Conservation (phyloP, 805 yeast genomes). For the Wickerhamiella musiphila region DNA sequence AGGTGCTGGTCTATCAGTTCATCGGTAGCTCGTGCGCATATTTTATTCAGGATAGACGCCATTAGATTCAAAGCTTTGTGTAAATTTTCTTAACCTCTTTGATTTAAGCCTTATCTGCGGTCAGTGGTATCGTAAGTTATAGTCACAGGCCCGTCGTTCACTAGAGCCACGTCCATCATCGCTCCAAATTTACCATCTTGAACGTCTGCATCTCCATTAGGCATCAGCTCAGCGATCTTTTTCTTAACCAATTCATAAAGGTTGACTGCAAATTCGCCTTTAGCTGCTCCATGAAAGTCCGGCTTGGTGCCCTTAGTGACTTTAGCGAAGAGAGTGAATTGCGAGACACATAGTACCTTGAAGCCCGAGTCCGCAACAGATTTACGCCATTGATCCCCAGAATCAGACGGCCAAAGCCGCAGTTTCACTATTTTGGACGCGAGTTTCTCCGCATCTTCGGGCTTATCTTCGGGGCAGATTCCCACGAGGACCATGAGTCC, state of each 20-base stretch:
- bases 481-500: slow-evolving; percentile 80
- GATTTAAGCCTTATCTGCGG: no score
- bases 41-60: no score
- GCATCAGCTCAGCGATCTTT: slow-evolving; percentile 16
- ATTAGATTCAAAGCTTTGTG: no score
- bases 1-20: no score
- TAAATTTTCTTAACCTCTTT: no score
- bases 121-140: slow-evolving; percentile 57
- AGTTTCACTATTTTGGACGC: slow-evolving; percentile 49
- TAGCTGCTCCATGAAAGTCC: slow-evolving; percentile 83
- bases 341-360: slow-evolving; percentile 73
- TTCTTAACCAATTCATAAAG: slow-evolving; percentile 32
- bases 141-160: slow-evolving; percentile 90
- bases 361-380: slow-evolving; percentile 48
- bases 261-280: slow-evolving; percentile 40
- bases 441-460: slow-evolving; percentile 51
- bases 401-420: slow-evolving; percentile 59
- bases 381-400: slow-evolving; percentile 65
- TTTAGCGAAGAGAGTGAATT: slow-evolving; percentile 75
- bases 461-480: slow-evolving; percentile 58
- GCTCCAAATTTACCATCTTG: slow-evolving; percentile 89
- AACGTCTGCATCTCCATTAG: slow-evolving; percentile 42
- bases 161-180: slow-evolving; percentile 84
- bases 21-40: no score
- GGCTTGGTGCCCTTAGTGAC: slow-evolving; percentile 88